phyloP scores from a whole-genome alignment of 345 rosid genomes.

The Litchi chinensis region DNA sequence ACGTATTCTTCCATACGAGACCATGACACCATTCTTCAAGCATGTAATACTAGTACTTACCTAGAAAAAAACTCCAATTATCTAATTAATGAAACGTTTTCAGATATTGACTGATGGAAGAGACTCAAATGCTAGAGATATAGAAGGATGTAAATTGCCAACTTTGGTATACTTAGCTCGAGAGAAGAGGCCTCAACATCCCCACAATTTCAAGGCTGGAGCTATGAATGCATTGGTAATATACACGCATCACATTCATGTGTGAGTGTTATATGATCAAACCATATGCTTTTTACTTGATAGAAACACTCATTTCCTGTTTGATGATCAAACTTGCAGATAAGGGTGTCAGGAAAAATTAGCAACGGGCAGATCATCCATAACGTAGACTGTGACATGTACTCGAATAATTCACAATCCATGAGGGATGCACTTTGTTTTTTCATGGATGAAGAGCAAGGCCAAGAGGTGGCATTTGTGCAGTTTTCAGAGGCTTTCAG shows the following conservation, averaged over 20 bases:
- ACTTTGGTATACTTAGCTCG: constrained; percentile 74
- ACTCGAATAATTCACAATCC: constrained; percentile 59
- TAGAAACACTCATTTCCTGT: background rate
- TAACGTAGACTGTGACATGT: constrained; percentile 85
- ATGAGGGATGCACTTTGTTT: constrained; percentile 76
- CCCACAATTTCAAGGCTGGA: constrained; percentile 87
- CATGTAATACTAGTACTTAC: constrained; percentile 21
- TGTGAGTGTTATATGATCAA: too few relatives aligned
- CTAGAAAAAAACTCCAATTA: background rate
- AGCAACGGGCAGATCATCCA: constrained; percentile 61
- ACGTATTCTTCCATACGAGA: constrained; percentile 41
- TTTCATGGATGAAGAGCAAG: constrained; percentile 70
- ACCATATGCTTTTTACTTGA: background rate
- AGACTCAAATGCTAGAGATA: constrained; percentile 34
- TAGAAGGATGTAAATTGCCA: constrained; percentile 44
- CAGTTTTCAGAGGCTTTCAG: constrained; percentile 63
- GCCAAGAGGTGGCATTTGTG: constrained; percentile 66
- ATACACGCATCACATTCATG: background rate
- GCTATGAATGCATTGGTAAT: constrained; percentile 81
- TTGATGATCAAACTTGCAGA: constrained; percentile 34
- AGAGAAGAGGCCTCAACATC: constrained; percentile 66
- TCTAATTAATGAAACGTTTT: background rate
- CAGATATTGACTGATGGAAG: constrained; percentile 64
- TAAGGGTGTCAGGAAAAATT: constrained; percentile 67
- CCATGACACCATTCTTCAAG: constrained; percentile 66